Evolutionary conservation across 2,329 filamentous ascomycete species (phyloP).

Genomic region (Annulohypoxylon truncatum): DNA sequence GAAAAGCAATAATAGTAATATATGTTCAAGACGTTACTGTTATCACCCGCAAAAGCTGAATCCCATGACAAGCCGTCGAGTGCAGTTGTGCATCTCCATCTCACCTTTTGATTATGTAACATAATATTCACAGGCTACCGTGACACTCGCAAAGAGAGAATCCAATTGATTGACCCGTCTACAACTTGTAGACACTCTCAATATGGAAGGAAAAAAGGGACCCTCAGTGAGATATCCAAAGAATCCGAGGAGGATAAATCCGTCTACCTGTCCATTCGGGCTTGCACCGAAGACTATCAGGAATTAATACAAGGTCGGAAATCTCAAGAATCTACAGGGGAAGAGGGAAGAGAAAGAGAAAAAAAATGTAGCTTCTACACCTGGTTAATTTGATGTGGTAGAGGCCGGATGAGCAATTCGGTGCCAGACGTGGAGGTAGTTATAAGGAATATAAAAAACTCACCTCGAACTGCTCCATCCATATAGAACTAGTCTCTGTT

Average conservation of each 20-base stretch:
- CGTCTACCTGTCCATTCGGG: background rate
- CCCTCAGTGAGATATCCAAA: background rate
- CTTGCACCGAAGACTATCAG: background rate
- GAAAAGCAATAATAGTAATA: background rate
- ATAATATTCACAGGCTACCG: background rate
- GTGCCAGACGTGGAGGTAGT: too few relatives aligned
- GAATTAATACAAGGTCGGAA: background rate
- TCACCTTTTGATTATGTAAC: background rate
- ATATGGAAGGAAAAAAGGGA: background rate
- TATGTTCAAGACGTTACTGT: background rate
- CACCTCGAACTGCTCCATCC: background rate
- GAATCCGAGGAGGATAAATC: background rate
- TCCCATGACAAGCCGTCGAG: background rate
- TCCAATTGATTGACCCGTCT: background rate
- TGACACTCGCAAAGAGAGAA: background rate
- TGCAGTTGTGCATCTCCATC: background rate
- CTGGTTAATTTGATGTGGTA: too few relatives aligned
- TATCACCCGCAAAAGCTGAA: background rate
- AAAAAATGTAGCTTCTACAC: background rate
- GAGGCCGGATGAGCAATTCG: too few relatives aligned
- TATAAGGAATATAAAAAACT: background rate
- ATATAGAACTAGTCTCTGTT: background rate
- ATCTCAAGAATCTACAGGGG: background rate
- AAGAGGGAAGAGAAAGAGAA: background rate
- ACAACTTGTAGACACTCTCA: background rate